Conservation (phyloP, 305 asterid species). For the Solanum hybrid region DNA sequence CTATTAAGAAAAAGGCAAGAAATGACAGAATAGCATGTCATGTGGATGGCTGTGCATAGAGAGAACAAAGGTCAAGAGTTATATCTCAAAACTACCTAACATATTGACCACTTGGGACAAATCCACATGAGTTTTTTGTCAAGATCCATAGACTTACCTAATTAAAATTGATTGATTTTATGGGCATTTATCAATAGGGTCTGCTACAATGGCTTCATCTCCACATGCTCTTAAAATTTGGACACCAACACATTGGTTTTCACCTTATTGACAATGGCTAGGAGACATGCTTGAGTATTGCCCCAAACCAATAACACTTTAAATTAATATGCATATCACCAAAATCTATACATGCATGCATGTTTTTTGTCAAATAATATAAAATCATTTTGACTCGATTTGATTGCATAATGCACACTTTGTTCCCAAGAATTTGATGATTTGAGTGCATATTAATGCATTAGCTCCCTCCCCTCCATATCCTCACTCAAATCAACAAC, state of each 20-base stretch:
- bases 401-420: neutral
- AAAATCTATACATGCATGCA: neutral
- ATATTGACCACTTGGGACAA: constrained; percentile 20
- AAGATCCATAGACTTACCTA: neutral
- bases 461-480: neutral
- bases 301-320: neutral
- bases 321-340: neutral
- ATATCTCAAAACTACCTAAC: constrained; percentile 17
- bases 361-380: neutral
- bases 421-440: neutral
- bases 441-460: neutral
- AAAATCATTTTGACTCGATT: neutral
- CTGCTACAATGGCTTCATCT: constrained; percentile 10
- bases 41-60: constrained; percentile 14
- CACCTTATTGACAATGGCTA: constrained; percentile 20
- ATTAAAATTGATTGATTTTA: constrained; percentile 4
- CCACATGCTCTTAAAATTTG: constrained; percentile 16
- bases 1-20: neutral
- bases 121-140: constrained; percentile 24
- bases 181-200: neutral
- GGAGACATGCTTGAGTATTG: constrained; percentile 24
- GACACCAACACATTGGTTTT: constrained; percentile 19
- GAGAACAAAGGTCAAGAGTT: constrained; percentile 13
- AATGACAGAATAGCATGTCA: constrained; percentile 20
- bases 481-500: constrained; percentile 1